phyloP scores from a whole-genome alignment of 2,329 filamentous ascomycete genomes.

The Emydomyces testavorans region DNA sequence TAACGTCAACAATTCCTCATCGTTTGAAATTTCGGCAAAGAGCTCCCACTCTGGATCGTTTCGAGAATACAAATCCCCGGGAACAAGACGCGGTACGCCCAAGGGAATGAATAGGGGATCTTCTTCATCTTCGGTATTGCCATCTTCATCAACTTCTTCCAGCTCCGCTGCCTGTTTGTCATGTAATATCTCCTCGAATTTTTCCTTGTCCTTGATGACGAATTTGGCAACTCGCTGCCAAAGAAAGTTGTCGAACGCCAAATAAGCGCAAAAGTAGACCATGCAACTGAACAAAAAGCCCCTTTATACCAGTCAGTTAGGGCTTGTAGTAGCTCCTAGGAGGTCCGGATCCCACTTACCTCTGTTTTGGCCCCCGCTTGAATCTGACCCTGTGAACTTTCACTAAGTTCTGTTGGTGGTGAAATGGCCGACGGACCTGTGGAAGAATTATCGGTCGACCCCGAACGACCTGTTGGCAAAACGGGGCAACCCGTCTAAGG shows the following conservation, averaged over 20 bases:
- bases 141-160: not conserved
- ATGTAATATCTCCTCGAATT: not conserved
- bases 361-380: slow-evolving; percentile 8
- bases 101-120: slow-evolving; percentile 16
- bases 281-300: slow-evolving; percentile 1
- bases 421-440: slow-evolving; percentile 6
- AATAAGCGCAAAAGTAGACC: not conserved
- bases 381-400: slow-evolving; percentile 13
- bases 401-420: slow-evolving; percentile 2
- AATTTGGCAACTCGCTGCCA: slow-evolving; percentile 5
- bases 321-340: not conserved
- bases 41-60: slow-evolving; percentile 13
- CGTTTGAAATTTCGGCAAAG: slow-evolving; percentile 5
- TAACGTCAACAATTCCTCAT: not conserved
- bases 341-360: slow-evolving; percentile 1
- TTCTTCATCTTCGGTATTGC: not conserved
- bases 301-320: slow-evolving; percentile 1
- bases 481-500: slow-evolving; percentile 4
- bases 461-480: slow-evolving; percentile 4
- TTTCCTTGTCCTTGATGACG: slow-evolving; percentile 4
- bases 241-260: slow-evolving; percentile 2
- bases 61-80: slow-evolving; percentile 6
- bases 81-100: slow-evolving; percentile 9
- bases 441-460: not conserved
- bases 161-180: not conserved